Percentiles rank a stretch among this genome's conserved stretches.
phyloP scores from a whole-genome alignment of 805 yeast species.

The Yarrowia sp. region DNA sequence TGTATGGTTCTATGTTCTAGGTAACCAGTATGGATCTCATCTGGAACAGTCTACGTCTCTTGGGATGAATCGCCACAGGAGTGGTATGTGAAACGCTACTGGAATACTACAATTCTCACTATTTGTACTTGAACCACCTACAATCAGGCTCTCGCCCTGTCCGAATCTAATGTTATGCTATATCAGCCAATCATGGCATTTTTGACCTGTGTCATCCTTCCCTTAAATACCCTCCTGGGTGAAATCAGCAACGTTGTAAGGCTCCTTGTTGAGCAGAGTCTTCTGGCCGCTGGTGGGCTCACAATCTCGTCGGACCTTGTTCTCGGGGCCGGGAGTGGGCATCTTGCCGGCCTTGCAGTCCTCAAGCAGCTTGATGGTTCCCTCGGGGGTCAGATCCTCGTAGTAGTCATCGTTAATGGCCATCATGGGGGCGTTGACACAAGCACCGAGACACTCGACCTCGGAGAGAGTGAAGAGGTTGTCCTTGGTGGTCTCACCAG shows the following conservation, averaged over 20 bases:
- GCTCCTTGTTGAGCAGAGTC: conserved; percentile 57
- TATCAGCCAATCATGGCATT: conserved; percentile 22
- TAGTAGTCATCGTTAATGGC: conserved; percentile 79
- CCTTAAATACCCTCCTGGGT: conserved; percentile 47
- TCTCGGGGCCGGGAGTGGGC: conserved; percentile 66
- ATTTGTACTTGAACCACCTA: too few species aligned
- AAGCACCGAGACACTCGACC: conserved; percentile 89
- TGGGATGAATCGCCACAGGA: too few species aligned
- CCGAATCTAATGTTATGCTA: conserved; percentile 26
- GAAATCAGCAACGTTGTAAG: conserved; percentile 64
- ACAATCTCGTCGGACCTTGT: conserved; percentile 61
- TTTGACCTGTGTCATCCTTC: conserved; percentile 12
- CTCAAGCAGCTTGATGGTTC: conserved; percentile 58
- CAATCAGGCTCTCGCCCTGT: not conserved
- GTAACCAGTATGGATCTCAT: too few species aligned
- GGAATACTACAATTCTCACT: too few species aligned
- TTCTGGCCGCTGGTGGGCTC: conserved; percentile 75
- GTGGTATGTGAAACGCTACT: too few species aligned
- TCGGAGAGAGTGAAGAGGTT: conserved; percentile 77
- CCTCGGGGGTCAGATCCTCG: conserved; percentile 75
- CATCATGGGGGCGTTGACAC: conserved; percentile 88
- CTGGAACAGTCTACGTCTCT: too few species aligned
- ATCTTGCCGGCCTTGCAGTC: conserved; percentile 62
- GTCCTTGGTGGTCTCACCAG: conserved; percentile 77
- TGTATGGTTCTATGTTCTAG: too few species aligned